Evolutionary conservation across 495 filamentous ascomycete species (phyloP), one percentile per base, ranked within the genome.

Genomic region (Hypoxylon fuscum): DNA sequence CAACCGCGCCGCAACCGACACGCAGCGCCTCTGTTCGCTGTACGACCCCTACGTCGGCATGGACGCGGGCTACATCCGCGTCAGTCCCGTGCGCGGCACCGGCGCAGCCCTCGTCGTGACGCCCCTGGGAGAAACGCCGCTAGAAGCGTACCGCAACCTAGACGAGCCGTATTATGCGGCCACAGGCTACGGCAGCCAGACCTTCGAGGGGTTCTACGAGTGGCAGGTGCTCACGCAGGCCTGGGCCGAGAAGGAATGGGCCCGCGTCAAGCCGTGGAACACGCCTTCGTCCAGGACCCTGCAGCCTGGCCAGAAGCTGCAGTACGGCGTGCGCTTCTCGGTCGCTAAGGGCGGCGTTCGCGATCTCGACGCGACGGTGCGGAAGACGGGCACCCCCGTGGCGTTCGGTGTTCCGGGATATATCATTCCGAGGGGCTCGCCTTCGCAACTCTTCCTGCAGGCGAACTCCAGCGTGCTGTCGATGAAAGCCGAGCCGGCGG

Each of bases 131-230:
- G 71, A 74, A 50, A 79, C 79, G 0, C 71, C 73, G 1, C 68
- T 85, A 6, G 80, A 85, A 44, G 81, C 74, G 18, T 85, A 81
- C 69, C 66, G 79, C 12, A 79, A 78, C 59, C 74, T 85, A 0
- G 60, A 47, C 6, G 76, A 78, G 31, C 55, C 55, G 3, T 64
- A 51, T 2, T 75, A 69, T 23, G 14, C 57, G 0, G 70, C 66
- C 12, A 73, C 71, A 4, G 43, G 29, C 3, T 85, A 83, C 63
- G 74, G 71, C 18, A 81, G 75, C 48, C 80, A 83, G 46, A 79
- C 76, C 0, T 85, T 80, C 43, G 81, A 85, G 57, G 81, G 81
- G 0, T 75, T 79, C 54, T 85, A 84, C 47, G 79, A 81, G 58
- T 85, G 78, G 77, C 78, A 83, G 53, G 72, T 77, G 1, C 71